A percentile compares a stretch with the other conserved stretches of the same genome.
Evolutionary conservation across 176 grass and related monocot genomes (phyloP).

Genomic region (Paspalum notatum): DNA sequence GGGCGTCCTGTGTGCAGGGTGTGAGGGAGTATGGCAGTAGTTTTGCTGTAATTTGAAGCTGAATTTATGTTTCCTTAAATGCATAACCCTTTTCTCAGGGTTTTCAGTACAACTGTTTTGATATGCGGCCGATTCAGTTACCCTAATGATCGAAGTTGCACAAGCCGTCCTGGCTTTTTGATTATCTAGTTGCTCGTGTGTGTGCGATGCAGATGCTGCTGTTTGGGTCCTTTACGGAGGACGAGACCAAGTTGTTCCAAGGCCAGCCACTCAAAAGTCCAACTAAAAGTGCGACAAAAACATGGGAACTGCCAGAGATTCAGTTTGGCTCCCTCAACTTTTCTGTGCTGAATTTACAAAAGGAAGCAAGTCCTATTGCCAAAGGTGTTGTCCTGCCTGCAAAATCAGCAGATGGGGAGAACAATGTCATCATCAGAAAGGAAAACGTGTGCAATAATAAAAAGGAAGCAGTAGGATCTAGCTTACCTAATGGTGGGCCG

Average conservation of each 20-base stretch:
- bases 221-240: constrained; percentile 89
- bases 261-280: constrained; percentile 28
- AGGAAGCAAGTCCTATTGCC: constrained; percentile 34
- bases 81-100: neutral
- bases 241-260: constrained; percentile 64
- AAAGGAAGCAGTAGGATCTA: constrained; percentile 35
- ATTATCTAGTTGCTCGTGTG: constrained; percentile 5
- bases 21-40: neutral
- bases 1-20: neutral
- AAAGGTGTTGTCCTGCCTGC: constrained; percentile 42
- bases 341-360: constrained; percentile 47
- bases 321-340: constrained; percentile 82
- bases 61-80: neutral
- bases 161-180: neutral
- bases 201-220: constrained; percentile 60
- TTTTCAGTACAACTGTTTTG: neutral
- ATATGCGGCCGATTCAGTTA: neutral
- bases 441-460: constrained; percentile 31
- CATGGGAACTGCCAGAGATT: constrained; percentile 50
- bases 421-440: constrained; percentile 14
- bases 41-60: neutral
- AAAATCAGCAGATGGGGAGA: constrained; percentile 39
- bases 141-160: neutral
- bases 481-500: constrained; percentile 39
- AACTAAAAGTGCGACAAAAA: constrained; percentile 32